These are phyloP conservation scores for Suillus alpinus DNA, from an alignment of 768 basidiomycete species.

Conservation along the genomic window DNA sequence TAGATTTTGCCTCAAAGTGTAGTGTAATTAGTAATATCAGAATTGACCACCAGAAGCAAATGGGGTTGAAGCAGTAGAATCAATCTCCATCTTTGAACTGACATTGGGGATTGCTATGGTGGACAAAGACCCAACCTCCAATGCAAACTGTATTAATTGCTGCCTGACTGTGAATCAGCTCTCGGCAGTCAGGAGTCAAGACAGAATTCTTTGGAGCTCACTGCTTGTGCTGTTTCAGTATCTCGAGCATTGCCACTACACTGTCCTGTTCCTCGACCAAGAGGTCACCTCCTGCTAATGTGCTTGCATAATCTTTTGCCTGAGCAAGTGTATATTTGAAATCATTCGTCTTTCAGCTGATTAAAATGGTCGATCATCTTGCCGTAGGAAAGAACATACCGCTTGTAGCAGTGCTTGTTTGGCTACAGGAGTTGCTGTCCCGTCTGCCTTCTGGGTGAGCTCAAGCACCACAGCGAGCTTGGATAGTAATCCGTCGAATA, in stretches of 20 bases:
- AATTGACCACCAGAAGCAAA: conserved; percentile 24
- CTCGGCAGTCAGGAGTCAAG: background rate
- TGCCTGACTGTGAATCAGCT: conserved; percentile 34
- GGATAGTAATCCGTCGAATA: conserved; percentile 56
- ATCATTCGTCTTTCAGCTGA: conserved; percentile 58
- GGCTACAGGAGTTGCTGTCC: conserved; percentile 50
- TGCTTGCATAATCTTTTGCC: conserved; percentile 56
- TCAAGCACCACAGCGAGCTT: conserved; percentile 63
- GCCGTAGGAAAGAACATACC: conserved; percentile 35
- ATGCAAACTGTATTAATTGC: conserved; percentile 53
- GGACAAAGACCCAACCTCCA: conserved; percentile 36
- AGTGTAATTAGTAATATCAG: background rate
- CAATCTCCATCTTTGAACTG: conserved; percentile 58
- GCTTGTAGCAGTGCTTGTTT: conserved; percentile 69
- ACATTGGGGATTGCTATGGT: conserved; percentile 19
- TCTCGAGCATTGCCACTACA: conserved; percentile 66
- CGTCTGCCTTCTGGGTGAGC: conserved; percentile 56
- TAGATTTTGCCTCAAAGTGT: too few relatives aligned
- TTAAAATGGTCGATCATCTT: background rate
- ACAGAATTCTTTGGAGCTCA: conserved; percentile 22
- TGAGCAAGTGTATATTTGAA: conserved; percentile 57
- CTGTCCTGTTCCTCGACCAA: conserved; percentile 66
- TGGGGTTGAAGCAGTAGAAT: conserved; percentile 76
- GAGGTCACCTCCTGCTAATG: conserved; percentile 73
- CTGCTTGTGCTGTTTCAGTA: conserved; percentile 62